A percentile compares a stretch with the other conserved stretches of the same genome.
These are phyloP conservation scores for Nakazawaea laoshanensis DNA, from an alignment of 805 yeast species.

Conservation along the genomic window DNA sequence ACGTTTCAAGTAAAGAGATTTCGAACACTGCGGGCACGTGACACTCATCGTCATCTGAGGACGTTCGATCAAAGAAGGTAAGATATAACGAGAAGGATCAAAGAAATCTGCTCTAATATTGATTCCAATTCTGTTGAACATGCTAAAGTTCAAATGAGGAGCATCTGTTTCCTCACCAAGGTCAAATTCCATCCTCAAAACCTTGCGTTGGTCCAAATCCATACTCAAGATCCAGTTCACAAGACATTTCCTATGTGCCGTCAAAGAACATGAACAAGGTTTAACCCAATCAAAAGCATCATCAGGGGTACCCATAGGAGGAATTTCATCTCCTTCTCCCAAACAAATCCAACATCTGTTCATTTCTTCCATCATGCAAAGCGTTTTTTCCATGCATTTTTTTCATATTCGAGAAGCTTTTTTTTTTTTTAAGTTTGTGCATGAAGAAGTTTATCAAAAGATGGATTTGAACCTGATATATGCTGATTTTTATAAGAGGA, in stretches of 20 bases:
- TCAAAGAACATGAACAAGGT: slow-evolving; percentile 35
- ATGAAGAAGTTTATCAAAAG: neutral
- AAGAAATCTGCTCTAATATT: slow-evolving; percentile 2
- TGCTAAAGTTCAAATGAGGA: neutral
- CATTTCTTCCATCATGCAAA: too few species aligned
- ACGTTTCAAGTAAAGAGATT: slow-evolving; percentile 20
- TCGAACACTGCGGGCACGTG: slow-evolving; percentile 29
- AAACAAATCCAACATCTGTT: slow-evolving; percentile 21
- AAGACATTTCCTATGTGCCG: slow-evolving; percentile 37
- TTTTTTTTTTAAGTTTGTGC: neutral
- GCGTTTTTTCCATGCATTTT: neutral
- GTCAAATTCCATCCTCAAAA: neutral
- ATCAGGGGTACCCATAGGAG: slow-evolving; percentile 20
- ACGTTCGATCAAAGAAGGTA: slow-evolving; percentile 1
- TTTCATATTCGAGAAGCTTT: neutral
- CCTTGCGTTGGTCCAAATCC: slow-evolving; percentile 16
- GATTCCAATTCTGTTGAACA: slow-evolving; percentile 8
- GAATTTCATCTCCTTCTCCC: slow-evolving; percentile 20
- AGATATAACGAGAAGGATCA: neutral
- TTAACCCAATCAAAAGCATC: slow-evolving; percentile 31
- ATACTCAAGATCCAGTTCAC: slow-evolving; percentile 30
- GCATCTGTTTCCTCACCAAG: neutral
- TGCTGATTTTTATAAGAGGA: too few species aligned
- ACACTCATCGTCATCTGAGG: slow-evolving; percentile 11
- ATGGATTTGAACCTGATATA: too few species aligned